phyloP scores from a whole-genome alignment of 2,329 filamentous ascomycete genomes.

The Beauveria pseudobassiana region DNA sequence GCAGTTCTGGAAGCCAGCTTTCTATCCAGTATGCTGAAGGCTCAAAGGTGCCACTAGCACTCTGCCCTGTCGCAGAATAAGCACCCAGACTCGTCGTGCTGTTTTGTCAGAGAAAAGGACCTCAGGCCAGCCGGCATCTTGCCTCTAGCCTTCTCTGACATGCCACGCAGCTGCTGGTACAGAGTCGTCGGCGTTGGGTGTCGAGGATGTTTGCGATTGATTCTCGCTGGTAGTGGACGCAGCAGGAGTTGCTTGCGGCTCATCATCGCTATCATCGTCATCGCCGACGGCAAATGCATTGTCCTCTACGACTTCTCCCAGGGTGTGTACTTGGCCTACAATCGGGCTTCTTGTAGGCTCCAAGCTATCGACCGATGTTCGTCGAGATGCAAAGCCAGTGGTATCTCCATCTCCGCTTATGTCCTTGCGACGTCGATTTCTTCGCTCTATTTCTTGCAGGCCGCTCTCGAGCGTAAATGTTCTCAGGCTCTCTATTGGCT shows the following conservation, averaged over 20 bases:
- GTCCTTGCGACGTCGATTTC: conserved; percentile 64
- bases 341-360: conserved; percentile 46
- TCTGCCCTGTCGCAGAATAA: conserved; percentile 50
- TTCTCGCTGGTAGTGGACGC: conserved; percentile 58
- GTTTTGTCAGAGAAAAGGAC: conserved; percentile 84
- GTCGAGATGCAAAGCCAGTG: conserved; percentile 40
- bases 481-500: conserved; percentile 75
- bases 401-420: conserved; percentile 41
- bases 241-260: conserved; percentile 47
- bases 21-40: conserved; percentile 84
- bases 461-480: conserved; percentile 88
- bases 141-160: conserved; percentile 94
- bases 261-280: conserved; percentile 44
- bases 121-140: conserved; percentile 83
- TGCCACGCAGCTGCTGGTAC: conserved; percentile 78
- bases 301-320: conserved; percentile 48
- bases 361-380: conserved; percentile 61
- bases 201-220: conserved; percentile 59
- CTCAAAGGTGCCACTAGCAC: conserved; percentile 58
- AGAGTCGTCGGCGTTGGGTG: conserved; percentile 63
- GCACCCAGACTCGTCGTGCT: conserved; percentile 74
- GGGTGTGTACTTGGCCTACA: conserved; percentile 17
- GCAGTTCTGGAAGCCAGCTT: conserved; percentile 84
- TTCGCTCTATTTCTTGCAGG: conserved; percentile 81
- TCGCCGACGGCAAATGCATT: conserved; percentile 78